A percentile compares a stretch with the other conserved stretches of the same genome.
Conservation (phyloP, 495 filamentous ascomycete species). For the Aspergillus heteromorphus region DNA sequence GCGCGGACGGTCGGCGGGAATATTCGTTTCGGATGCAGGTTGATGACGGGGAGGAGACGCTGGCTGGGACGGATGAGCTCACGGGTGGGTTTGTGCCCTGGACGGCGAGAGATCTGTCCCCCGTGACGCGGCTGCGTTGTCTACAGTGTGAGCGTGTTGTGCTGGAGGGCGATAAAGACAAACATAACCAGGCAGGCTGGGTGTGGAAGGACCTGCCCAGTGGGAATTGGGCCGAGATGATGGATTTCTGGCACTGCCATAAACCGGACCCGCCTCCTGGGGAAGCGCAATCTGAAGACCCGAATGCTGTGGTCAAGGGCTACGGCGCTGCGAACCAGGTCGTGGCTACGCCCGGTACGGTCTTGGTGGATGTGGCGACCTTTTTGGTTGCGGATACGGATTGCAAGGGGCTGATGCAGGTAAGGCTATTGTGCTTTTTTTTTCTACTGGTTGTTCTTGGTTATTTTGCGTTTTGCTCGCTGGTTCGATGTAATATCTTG, state of each 20-base stretch:
- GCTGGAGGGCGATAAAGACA: background rate
- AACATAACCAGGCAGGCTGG: conserved; percentile 19
- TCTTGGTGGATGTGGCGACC: conserved; percentile 75
- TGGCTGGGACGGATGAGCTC: conserved; percentile 19
- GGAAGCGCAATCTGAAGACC: conserved; percentile 30
- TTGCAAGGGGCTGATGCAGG: conserved; percentile 54
- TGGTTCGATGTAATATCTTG: too few relatives aligned
- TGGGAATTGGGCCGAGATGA: conserved; percentile 99
- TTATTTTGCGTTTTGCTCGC: background rate
- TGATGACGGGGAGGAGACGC: conserved; percentile 31
- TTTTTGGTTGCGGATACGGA: conserved; percentile 64
- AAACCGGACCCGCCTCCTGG: conserved; percentile 64
- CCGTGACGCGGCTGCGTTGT: conserved; percentile 56
- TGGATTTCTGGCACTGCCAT: conserved; percentile 99
- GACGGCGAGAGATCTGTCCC: conserved; percentile 60
- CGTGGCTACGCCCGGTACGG: conserved; percentile 54
- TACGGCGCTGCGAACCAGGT: conserved; percentile 72
- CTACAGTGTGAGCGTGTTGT: conserved; percentile 45
- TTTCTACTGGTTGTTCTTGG: conserved; percentile 8
- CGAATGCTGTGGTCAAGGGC: conserved; percentile 53
- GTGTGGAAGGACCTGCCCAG: conserved; percentile 94
- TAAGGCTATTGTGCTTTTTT: conserved; percentile 41
- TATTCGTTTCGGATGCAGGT: conserved; percentile 68
- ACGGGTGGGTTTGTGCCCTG: conserved; percentile 56
- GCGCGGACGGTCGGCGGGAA: conserved; percentile 13